Evolutionary conservation across 495 filamentous ascomycete species (phyloP), one percentile per base, ranked within the genome.

Genomic region (Margaritispora aquatica): DNA sequence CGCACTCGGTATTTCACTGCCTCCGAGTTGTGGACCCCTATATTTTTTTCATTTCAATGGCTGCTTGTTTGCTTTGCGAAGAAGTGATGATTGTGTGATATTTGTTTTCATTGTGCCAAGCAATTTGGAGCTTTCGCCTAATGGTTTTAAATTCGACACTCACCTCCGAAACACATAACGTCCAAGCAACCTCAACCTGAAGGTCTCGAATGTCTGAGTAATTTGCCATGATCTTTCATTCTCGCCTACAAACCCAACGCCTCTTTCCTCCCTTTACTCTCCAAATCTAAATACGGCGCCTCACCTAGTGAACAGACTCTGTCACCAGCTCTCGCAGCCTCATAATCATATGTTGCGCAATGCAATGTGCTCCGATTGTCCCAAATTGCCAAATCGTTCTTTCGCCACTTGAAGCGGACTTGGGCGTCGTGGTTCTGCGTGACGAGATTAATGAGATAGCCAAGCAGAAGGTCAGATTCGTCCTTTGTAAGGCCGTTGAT

Each of bases 371-470:
- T 23, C 23, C 53, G 48, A 20, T 91, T 91, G 66, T 91, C 88
- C 88, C 88, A 92, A 63, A 92, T 90, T 0, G 88, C 87, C 17
- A 88, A 57, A 68, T 87, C 81, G 64, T 85, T 83, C 23, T 69
- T 68, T 52, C 80, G 74, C 86, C 85, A 92, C 49, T 76, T 73
- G 61, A 77, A 70, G 11, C 89, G 74, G 0, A 88, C 86, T 74
- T 94, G 89, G 50, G 88, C 66, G 66, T 94, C 88, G 63, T 91
- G 89, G 63, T 91, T 92, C 69, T 91, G 81, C 3, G 79, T 76
- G 53, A 92, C 78, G 9, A 90, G 71, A 22, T 56, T 63, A 3
- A 81, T 71, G 55, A 92, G 84, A 78, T 80, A 84, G 19, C 80
- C 65, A 2, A 90, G 72, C 26, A 90, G 70, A 46, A 76, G 60